Percentiles rank a stretch among this genome's conserved stretches.
phyloP scores from a whole-genome alignment of 352 stramenopile genomes.

The Pythium phragmitis region DNA sequence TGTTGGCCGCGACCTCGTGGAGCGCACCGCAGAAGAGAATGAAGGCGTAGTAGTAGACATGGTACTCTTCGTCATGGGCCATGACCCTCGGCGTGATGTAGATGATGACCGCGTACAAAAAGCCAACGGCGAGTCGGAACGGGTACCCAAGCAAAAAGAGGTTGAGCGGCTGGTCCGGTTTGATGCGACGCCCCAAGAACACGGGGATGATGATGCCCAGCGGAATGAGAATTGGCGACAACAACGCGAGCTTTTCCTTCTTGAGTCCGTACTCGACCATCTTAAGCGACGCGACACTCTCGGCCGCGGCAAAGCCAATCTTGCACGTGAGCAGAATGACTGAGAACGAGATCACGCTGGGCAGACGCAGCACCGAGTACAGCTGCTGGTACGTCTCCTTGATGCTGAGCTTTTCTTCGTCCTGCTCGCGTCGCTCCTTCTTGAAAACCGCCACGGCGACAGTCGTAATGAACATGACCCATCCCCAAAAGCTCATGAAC shows the following conservation, averaged over 20 bases:
- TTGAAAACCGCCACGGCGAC: conserved; percentile 92
- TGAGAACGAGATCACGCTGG: conserved; percentile 82
- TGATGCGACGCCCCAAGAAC: conserved; percentile 74
- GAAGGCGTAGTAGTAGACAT: conserved; percentile 79
- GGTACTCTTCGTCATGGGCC: conserved; percentile 64
- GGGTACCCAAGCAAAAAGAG: conserved; percentile 85
- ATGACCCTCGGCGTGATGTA: conserved; percentile 81
- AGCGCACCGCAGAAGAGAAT: conserved; percentile 67
- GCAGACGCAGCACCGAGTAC: conserved; percentile 81
- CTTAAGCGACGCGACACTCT: conserved; percentile 92
- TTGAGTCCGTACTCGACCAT: conserved; percentile 90
- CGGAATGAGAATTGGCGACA: conserved; percentile 87
- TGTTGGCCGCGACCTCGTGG: conserved; percentile 86
- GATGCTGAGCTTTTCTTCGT: conserved; percentile 78
- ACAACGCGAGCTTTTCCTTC: conserved; percentile 90
- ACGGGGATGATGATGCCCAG: conserved; percentile 88
- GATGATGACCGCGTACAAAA: conserved; percentile 83
- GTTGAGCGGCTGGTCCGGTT: conserved; percentile 65
- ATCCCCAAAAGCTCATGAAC: conserved; percentile 95
- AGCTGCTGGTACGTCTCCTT: conserved; percentile 90
- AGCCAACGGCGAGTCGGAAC: conserved; percentile 75
- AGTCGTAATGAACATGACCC: conserved; percentile 92
- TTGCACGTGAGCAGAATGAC: conserved; percentile 91
- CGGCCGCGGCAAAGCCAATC: conserved; percentile 90
- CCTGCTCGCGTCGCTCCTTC: conserved; percentile 65